Evolutionary conservation across 257 asterid genomes (phyloP).

Genomic region (Ehretia macrophylla): DNA sequence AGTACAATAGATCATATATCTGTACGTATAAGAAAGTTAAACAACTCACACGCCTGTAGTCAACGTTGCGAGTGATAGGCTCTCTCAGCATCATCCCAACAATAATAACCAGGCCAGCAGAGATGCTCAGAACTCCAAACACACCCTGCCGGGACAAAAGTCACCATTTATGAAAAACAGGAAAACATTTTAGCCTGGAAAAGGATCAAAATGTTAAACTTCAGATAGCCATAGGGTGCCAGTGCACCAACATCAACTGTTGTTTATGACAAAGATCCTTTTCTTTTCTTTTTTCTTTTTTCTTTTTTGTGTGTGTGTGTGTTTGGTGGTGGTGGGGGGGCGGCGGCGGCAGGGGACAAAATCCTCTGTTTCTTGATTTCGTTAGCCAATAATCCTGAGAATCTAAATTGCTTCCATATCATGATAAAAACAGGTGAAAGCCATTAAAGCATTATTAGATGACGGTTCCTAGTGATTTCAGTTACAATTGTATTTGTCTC

Average conservation of each 20-base stretch:
- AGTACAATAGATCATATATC: constrained; percentile 19
- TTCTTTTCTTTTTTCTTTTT: too few relatives aligned
- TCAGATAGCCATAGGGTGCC: not conserved
- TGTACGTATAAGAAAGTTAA: not conserved
- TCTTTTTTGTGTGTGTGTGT: too few relatives aligned
- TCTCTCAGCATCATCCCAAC: constrained; percentile 81
- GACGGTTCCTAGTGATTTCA: too few relatives aligned
- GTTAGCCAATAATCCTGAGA: not conserved
- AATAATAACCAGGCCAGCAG: constrained; percentile 64
- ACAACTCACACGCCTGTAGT: constrained; percentile 59
- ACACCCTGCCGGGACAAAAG: constrained; percentile 55
- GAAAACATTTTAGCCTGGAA: not conserved
- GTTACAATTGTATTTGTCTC: too few relatives aligned
- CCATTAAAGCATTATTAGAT: too few relatives aligned
- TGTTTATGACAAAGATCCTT: too few relatives aligned
- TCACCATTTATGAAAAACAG: not conserved
- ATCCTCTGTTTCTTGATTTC: not conserved
- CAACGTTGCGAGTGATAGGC: constrained; percentile 35
- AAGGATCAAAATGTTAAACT: not conserved
- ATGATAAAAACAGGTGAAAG: too few relatives aligned
- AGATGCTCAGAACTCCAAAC: constrained; percentile 68
- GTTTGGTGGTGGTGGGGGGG: too few relatives aligned
- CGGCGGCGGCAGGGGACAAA: too few relatives aligned
- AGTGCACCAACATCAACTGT: too few relatives aligned
- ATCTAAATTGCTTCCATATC: not conserved